phyloP scores from a whole-genome alignment of 2,329 filamentous ascomycete genomes.

The Thyridium curvatum region DNA sequence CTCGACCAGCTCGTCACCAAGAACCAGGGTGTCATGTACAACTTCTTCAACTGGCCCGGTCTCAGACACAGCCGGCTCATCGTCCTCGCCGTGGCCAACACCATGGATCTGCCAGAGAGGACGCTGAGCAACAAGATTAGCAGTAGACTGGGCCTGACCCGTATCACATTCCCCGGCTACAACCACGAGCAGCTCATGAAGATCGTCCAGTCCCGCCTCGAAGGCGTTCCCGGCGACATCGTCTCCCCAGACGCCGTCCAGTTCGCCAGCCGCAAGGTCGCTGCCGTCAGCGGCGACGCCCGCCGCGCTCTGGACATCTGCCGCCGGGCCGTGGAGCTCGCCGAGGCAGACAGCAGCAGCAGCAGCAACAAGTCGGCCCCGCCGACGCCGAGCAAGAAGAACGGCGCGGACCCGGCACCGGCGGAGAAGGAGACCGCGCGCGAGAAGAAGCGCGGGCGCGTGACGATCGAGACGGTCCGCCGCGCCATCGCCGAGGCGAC shows the following conservation, averaged over 20 bases:
- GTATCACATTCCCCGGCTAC: conserved; percentile 96
- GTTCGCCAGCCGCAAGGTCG: conserved; percentile 93
- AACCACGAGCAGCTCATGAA: conserved; percentile 96
- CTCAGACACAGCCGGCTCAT: conserved; percentile 87
- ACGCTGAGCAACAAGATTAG: conserved; percentile 98
- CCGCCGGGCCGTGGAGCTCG: conserved; percentile 87
- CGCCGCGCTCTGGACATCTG: conserved; percentile 92
- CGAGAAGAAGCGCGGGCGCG: conserved; percentile 45
- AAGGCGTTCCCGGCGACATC: conserved; percentile 80
- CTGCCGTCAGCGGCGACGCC: conserved; percentile 91
- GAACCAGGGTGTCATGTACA: conserved; percentile 99
- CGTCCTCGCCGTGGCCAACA: conserved; percentile 95
- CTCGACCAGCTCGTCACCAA: conserved; percentile 95
- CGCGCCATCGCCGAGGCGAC: conserved; percentile 93
- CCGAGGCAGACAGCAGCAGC: conserved; percentile 60
- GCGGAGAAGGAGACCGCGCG: conserved; percentile 15
- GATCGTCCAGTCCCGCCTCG: conserved; percentile 90
- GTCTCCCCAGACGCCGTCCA: conserved; percentile 92
- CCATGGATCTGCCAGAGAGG: conserved; percentile 94
- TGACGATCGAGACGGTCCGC: conserved; percentile 91
- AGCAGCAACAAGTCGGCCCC: conserved; percentile 26
- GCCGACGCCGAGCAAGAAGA: conserved; percentile 54
- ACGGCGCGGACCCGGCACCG: conserved; percentile 13
- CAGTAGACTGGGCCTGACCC: conserved; percentile 76
- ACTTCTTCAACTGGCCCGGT: conserved; percentile 99